Evolutionary conservation across 176 grass and related monocot species (phyloP).

Genomic region (Triticum timopheevii): DNA sequence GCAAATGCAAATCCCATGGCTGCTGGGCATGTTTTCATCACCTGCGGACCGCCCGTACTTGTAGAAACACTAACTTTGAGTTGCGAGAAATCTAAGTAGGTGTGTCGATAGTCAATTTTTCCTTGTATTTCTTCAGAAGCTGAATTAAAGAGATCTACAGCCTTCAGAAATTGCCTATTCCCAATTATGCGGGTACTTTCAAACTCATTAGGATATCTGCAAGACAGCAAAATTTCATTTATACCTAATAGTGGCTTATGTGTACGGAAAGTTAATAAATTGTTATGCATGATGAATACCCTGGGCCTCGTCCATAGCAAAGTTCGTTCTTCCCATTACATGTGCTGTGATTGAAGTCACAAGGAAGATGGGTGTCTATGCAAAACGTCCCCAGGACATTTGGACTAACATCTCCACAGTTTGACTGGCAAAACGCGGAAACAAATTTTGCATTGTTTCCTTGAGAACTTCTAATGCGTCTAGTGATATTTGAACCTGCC

Average conservation of each 20-base stretch:
- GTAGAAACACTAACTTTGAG: slow-evolving; percentile 66
- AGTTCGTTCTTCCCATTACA: slow-evolving; percentile 98
- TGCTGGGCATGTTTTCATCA: slow-evolving; percentile 85
- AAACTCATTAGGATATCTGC: slow-evolving; percentile 93
- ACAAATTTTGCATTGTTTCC: slow-evolving; percentile 69
- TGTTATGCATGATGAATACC: slow-evolving; percentile 46
- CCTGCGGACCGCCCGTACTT: slow-evolving; percentile 44
- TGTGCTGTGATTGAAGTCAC: slow-evolving; percentile 97
- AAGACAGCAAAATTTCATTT: slow-evolving; percentile 36
- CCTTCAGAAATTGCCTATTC: slow-evolving; percentile 83
- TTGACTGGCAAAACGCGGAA: slow-evolving; percentile 97
- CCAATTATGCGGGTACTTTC: slow-evolving; percentile 93
- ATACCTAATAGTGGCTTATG: not conserved
- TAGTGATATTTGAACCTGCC: slow-evolving; percentile 54
- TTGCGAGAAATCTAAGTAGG: slow-evolving; percentile 85
- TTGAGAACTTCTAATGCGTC: slow-evolving; percentile 62
- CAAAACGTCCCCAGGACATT: slow-evolving; percentile 96
- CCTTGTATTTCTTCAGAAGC: slow-evolving; percentile 82
- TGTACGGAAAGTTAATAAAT: not conserved
- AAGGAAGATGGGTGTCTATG: slow-evolving; percentile 87
- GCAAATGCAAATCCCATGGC: slow-evolving; percentile 98
- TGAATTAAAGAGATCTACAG: slow-evolving; percentile 73
- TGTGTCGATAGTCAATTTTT: slow-evolving; percentile 76
- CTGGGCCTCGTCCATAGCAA: slow-evolving; percentile 91
- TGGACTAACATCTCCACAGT: slow-evolving; percentile 99